Base-by-base conservation (phyloP, 2,329 filamentous ascomycete genomes). In the Aspergillus aculeatinus region DNA sequence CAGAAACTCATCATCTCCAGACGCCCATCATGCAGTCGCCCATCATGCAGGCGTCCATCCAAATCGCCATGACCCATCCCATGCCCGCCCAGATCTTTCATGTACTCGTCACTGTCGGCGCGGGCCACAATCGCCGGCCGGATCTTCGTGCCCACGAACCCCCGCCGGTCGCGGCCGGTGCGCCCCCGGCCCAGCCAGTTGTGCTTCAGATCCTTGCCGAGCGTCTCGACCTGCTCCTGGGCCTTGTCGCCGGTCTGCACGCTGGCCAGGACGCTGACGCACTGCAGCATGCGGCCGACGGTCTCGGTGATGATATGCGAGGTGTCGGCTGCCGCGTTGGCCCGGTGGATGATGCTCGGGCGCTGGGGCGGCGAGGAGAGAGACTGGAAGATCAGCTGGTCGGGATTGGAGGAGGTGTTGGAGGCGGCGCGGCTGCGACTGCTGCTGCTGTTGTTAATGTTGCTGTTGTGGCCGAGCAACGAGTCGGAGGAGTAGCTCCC, bases 161-260 rank as follows among this genome's bases (percentile, higher is more conserved):
- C 95, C 65, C 92, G 86, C 56, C 95, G 81, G 75, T 98, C 96
- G 64, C 95, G 83, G 0, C 95, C 95, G 3, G 92, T 98, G 39
- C 95, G 81, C 0, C 94, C 94, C 51, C 95, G 83, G 0, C 94
- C 94, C 1, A 99, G 83, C 95, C 95, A 99, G 75, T 99, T 99
- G 69, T 97, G 87, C 78, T 98, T 99, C 62, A 99, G 80, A 68
- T 95, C 87, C 71, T 91, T 89, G 59, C 89, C 92, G 63, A 99
- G 80, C 70, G 93, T 86, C 63, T 94, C 89, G 70, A 98, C 89
- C 76, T 89, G 91, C 59, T 83, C 84, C 72, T 94, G 91, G 1
- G 86, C 83, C 42, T 89, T 87, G 64, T 96, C 91, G 10, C 85
- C 85, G 0, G 83, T 86, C 70, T 86, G 89, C 12, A 96, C 85